Base-by-base conservation (phyloP, 106 monocot genomes). In the Dendrobium catenatum region DNA sequence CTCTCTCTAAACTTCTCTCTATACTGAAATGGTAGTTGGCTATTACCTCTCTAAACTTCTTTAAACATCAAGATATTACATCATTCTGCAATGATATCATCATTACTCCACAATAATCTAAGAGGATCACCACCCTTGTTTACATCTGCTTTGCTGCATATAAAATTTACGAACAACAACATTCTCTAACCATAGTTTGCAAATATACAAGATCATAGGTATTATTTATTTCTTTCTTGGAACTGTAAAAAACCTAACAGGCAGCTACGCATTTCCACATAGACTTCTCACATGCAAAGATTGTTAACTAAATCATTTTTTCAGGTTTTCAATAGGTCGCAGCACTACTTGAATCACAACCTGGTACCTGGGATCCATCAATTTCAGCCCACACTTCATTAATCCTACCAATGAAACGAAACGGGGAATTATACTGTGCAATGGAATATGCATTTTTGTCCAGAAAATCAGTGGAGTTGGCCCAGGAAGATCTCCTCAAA, bases 371-470 rank as follows among this genome's bases (percentile, higher is more conserved):
- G 42, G 82, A 92, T 78, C 81, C 86, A 76, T 76, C 86, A 2
- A 95, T 81, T 55, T 93, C 90, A 0, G 83, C 87, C 95, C 92
- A 95, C 6, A 95, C 93, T 84, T 95, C 92, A 79, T 95, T 95
- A 51, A 85, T 49, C 15, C 95, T 85, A 24, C 90, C 90, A 37
- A 95, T 86, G 55, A 89, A 42, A 29, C 81, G 90, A 56, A 95
- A 93, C 1, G 95, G 95, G 7, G 90, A 85, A 68, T 88, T 85
- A 40, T 95, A 93, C 76, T 93, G 95, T 4, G 93, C 95, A 56
- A 95, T 89, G 7, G 93, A 95, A 83, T 95, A 95, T 0, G 87
- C 90, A 54, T 85, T 76, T 75, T 77, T 80, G 29, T 61, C 75
- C 9, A 59, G 72, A 75, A 78, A 81, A 17, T 83, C 82, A 1